These are phyloP conservation scores for Entophlyctis luteolus DNA, from an alignment of 192 early-diverging fungal species.

Conservation along the genomic window DNA sequence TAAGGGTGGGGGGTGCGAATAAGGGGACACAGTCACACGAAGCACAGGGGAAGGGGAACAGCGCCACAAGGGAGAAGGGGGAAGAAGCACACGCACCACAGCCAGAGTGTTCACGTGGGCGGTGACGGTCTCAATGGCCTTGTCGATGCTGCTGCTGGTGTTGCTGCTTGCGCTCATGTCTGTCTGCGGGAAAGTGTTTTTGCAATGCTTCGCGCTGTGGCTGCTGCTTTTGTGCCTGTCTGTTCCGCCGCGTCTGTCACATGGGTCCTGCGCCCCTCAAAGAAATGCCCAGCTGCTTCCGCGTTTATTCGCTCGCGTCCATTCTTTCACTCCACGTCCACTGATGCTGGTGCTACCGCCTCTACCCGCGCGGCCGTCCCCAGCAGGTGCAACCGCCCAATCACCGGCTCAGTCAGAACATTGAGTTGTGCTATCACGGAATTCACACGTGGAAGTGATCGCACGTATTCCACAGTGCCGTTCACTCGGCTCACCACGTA, in stretches of 20 bases:
- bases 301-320: too few species aligned
- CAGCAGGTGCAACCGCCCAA: too few species aligned
- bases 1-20: too few species aligned
- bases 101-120: neutral
- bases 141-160: neutral
- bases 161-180: neutral
- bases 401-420: conserved; percentile 29
- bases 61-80: too few species aligned
- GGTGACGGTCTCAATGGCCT: neutral
- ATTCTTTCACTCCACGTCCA: too few species aligned
- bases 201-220: neutral
- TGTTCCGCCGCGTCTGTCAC: neutral
- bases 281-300: too few species aligned
- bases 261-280: too few species aligned
- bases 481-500: conserved; percentile 42
- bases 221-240: neutral
- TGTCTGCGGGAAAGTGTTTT: neutral
- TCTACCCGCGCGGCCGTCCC: too few species aligned
- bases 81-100: neutral
- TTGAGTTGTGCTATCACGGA: conserved; percentile 40
- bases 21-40: too few species aligned
- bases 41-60: too few species aligned
- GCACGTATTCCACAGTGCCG: conserved; percentile 37
- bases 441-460: conserved; percentile 33
- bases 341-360: too few species aligned